Percentiles rank a stretch among this genome's conserved stretches.
These are phyloP conservation scores for Metschnikowia koreensis DNA, from an alignment of 805 yeast genomes.

Conservation along the genomic window DNA sequence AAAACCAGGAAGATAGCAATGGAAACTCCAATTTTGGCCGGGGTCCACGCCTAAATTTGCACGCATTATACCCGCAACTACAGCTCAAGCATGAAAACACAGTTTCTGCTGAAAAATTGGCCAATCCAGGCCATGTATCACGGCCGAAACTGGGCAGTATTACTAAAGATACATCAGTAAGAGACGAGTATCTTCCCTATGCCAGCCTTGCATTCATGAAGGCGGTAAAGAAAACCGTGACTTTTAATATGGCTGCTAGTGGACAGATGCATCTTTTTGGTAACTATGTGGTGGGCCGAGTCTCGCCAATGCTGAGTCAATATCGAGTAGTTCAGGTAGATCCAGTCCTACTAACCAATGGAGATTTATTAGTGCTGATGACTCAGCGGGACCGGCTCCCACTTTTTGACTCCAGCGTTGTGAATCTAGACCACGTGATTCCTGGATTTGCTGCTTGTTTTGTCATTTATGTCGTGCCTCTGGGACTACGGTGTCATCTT, in stretches of 20 bases:
- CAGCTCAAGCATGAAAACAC: conserved; percentile 22
- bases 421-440: conserved; percentile 16
- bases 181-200: conserved; percentile 30
- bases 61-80: conserved; percentile 24
- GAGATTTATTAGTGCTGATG: conserved; percentile 37
- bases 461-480: conserved; percentile 40
- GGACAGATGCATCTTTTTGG: conserved; percentile 35
- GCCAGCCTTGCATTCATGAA: conserved; percentile 38
- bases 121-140: conserved; percentile 30
- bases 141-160: conserved; percentile 5
- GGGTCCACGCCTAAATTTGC: conserved; percentile 1
- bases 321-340: conserved; percentile 33
- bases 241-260: conserved; percentile 31
- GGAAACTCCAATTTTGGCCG: background rate
- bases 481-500: conserved; percentile 44
- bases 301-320: conserved; percentile 9
- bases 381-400: conserved; percentile 23
- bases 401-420: conserved; percentile 27
- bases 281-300: conserved; percentile 25
- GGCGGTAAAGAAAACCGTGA: conserved; percentile 38
- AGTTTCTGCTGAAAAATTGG: conserved; percentile 25
- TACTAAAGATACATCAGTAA: background rate
- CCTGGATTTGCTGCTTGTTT: conserved; percentile 22
- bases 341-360: conserved; percentile 37
- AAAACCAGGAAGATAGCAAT: background rate